These are phyloP conservation scores for Mercurialis annua DNA, from an alignment of 345 rosid genomes.

Conservation along the genomic window DNA sequence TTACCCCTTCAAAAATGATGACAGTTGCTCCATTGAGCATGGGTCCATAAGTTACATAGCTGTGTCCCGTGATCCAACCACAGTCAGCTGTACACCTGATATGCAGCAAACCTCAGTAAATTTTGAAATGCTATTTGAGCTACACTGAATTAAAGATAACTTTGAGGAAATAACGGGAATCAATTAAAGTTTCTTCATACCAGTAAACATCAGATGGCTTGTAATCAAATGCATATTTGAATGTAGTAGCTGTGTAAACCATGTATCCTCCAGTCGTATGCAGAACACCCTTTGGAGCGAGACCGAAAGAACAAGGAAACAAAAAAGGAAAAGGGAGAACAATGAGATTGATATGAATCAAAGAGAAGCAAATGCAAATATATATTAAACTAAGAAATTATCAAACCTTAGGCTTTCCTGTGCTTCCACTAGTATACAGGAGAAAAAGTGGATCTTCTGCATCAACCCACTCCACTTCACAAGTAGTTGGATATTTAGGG, in stretches of 20 bases:
- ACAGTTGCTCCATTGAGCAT: slow-evolving; percentile 89
- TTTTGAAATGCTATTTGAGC: slow-evolving; percentile 1
- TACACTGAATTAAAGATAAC: slow-evolving; percentile 16
- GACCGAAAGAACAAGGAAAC: not conserved
- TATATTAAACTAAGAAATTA: slow-evolving; percentile 6
- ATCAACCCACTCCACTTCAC: slow-evolving; percentile 98
- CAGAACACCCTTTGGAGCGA: slow-evolving; percentile 67
- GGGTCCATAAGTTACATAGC: slow-evolving; percentile 97
- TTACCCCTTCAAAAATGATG: slow-evolving; percentile 95
- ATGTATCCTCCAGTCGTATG: slow-evolving; percentile 99
- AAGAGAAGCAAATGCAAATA: not conserved
- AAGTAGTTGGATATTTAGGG: slow-evolving; percentile 69
- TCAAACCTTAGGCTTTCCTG: slow-evolving; percentile 95
- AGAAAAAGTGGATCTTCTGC: slow-evolving; percentile 97
- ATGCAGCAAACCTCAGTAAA: slow-evolving; percentile 14
- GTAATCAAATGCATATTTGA: slow-evolving; percentile 97
- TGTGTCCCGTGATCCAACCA: slow-evolving; percentile 99
- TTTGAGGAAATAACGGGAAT: slow-evolving; percentile 8
- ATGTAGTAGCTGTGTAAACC: slow-evolving; percentile 92
- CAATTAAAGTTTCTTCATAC: slow-evolving; percentile 37
- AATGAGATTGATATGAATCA: not conserved
- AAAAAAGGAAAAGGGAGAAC: not conserved
- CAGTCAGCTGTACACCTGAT: slow-evolving; percentile 99
- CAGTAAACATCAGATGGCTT: slow-evolving; percentile 87
- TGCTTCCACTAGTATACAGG: slow-evolving; percentile 97